phyloP scores from a whole-genome alignment of 2,329 filamentous ascomycete species.

The Penicillium concentricum region DNA sequence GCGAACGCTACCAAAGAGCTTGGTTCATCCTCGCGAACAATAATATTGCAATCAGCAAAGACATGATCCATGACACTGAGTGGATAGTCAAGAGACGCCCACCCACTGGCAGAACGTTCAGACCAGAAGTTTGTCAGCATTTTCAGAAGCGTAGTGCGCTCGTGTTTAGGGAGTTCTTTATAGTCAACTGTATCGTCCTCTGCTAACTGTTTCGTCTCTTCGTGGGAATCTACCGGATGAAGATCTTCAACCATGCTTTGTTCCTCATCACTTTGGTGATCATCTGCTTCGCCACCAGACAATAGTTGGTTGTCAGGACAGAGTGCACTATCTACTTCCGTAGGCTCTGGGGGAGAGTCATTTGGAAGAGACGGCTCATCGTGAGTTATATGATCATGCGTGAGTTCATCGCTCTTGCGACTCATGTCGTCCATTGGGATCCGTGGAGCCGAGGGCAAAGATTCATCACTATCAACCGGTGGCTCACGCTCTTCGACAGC shows the following conservation, averaged over 20 bases:
- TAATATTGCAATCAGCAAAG: conserved; percentile 94
- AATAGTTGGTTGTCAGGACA: conserved; percentile 52
- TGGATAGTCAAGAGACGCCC: conserved; percentile 89
- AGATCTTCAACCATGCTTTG: conserved; percentile 68
- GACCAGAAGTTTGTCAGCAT: conserved; percentile 98
- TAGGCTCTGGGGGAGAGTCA: conserved; percentile 37
- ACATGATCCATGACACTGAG: conserved; percentile 86
- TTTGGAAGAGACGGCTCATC: conserved; percentile 31
- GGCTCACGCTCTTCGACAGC: conserved; percentile 79
- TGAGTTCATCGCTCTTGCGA: conserved; percentile 30
- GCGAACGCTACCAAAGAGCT: conserved; percentile 95
- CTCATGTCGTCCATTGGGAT: conserved; percentile 34
- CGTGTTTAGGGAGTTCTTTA: conserved; percentile 83
- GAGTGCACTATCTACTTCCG: conserved; percentile 45
- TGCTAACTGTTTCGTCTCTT: conserved; percentile 51
- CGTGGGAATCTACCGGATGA: conserved; percentile 56
- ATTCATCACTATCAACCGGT: conserved; percentile 60
- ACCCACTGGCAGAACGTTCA: conserved; percentile 91
- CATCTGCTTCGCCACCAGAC: conserved; percentile 69
- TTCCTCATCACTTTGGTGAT: conserved; percentile 69
- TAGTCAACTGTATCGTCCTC: conserved; percentile 57
- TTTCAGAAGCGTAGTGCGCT: conserved; percentile 90
- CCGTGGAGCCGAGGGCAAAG: conserved; percentile 28
- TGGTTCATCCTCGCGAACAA: conserved; percentile 94
- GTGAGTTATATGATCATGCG: conserved; percentile 20